Evolutionary conservation across 129 eudicot species (phyloP).

Genomic region (Flaveria robusta): DNA sequence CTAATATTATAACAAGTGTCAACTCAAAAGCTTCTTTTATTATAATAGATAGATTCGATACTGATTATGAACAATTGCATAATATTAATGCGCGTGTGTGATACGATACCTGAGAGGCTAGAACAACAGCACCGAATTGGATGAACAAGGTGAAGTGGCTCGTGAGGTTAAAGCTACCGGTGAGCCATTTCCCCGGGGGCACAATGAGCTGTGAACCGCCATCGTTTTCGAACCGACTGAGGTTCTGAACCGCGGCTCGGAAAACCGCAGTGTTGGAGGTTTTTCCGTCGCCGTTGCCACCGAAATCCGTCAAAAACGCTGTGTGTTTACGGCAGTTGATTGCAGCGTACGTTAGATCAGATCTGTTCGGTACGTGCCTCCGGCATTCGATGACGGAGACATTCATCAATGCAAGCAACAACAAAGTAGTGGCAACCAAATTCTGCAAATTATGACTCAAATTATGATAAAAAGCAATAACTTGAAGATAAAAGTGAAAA

Average conservation of each 20-base stretch:
- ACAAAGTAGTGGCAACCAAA: neutral
- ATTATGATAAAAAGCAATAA: too few species aligned
- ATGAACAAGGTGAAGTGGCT: slow-evolving; percentile 70
- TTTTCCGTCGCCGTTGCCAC: slow-evolving; percentile 69
- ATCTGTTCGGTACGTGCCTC: neutral
- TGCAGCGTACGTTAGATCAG: slow-evolving; percentile 35
- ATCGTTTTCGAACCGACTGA: slow-evolving; percentile 46
- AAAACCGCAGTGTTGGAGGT: slow-evolving; percentile 75
- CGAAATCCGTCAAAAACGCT: slow-evolving; percentile 67
- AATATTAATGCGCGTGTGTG: neutral
- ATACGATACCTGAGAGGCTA: slow-evolving; percentile 55
- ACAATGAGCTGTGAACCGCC: slow-evolving; percentile 76
- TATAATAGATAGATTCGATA: too few species aligned
- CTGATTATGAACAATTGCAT: neutral
- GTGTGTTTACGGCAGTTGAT: slow-evolving; percentile 63
- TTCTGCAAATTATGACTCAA: slow-evolving; percentile 20
- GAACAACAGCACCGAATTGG: slow-evolving; percentile 57
- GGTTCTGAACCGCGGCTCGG: slow-evolving; percentile 46
- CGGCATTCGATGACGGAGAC: slow-evolving; percentile 35
- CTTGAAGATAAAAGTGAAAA: neutral
- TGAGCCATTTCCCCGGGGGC: slow-evolving; percentile 84
- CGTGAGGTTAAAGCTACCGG: slow-evolving; percentile 70
- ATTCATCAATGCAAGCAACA: slow-evolving; percentile 19
- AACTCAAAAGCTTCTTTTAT: too few species aligned
- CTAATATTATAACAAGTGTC: too few species aligned